Conservation (phyloP, 1,139 yeast species). For the Diutina scorzettiae region DNA sequence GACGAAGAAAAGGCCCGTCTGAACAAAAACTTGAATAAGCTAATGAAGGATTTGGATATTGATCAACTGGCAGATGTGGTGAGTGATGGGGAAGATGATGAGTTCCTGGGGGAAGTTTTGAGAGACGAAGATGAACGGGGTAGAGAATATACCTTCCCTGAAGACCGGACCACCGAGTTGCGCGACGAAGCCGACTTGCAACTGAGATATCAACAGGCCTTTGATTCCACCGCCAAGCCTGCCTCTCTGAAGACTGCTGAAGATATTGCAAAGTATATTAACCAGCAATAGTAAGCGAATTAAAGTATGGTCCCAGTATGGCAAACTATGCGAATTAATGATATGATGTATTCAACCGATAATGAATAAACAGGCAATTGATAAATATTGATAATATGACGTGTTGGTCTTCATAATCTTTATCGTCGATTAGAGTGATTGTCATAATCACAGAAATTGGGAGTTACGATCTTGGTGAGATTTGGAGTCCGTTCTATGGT, state of each 20-base stretch:
- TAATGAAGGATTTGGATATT: constrained; percentile 79
- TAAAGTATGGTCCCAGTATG: too few species aligned
- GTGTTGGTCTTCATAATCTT: too few species aligned
- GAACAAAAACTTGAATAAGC: constrained; percentile 53
- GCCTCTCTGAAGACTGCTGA: constrained; percentile 4
- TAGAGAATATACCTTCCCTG: constrained; percentile 69
- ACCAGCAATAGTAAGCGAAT: neutral
- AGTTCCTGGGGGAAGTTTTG: constrained; percentile 46
- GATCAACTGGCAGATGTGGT: constrained; percentile 49
- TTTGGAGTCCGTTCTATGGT: too few species aligned
- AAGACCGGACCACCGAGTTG: constrained; percentile 55
- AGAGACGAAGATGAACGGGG: constrained; percentile 51
- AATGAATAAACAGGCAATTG: too few species aligned
- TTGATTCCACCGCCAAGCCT: constrained; percentile 21
- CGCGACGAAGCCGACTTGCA: constrained; percentile 46
- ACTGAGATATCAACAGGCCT: constrained; percentile 60
- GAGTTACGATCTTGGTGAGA: too few species aligned
- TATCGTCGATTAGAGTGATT: too few species aligned
- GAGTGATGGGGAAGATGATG: constrained; percentile 55
- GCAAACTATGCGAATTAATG: too few species aligned
- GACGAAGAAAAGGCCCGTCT: constrained; percentile 64
- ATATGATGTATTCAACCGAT: too few species aligned
- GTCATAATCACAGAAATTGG: too few species aligned
- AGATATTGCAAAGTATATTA: neutral
- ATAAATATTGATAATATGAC: too few species aligned